These are phyloP conservation scores for Chytriomyces hyalinus DNA, from an alignment of 192 early-diverging fungal species.

Conservation along the genomic window DNA sequence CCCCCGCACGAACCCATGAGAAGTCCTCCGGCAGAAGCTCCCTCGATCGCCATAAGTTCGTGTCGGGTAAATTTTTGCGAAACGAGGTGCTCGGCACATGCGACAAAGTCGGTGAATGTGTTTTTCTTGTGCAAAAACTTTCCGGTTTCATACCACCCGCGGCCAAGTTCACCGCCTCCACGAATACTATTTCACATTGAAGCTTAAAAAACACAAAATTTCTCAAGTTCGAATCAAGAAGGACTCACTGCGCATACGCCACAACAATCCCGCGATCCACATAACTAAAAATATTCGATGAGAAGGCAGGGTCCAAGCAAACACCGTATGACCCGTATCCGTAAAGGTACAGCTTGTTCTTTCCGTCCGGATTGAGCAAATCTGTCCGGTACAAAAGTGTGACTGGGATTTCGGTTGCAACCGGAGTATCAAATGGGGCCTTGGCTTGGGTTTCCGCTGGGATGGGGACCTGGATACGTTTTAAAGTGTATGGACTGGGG, in stretches of 20 bases:
- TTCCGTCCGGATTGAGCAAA: conserved; percentile 46
- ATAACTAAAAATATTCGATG: conserved; percentile 29
- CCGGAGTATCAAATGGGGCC: conserved; percentile 52
- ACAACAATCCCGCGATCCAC: conserved; percentile 56
- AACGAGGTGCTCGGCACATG: conserved; percentile 48
- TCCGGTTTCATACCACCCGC: conserved; percentile 53
- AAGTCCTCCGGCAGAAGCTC: conserved; percentile 53
- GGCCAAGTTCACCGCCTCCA: conserved; percentile 23
- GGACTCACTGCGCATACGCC: conserved; percentile 39
- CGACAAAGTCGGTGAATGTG: conserved; percentile 59
- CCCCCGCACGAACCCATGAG: conserved; percentile 45
- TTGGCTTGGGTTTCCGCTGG: conserved; percentile 27
- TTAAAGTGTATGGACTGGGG: conserved; percentile 38
- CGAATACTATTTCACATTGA: conserved; percentile 7
- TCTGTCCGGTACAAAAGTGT: conserved; percentile 50
- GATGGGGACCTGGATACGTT: conserved; percentile 43
- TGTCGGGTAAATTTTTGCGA: conserved; percentile 38
- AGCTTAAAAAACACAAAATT: background rate
- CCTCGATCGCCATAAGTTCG: conserved; percentile 52
- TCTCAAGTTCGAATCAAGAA: background rate
- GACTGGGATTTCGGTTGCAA: conserved; percentile 50
- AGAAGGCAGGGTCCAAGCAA: conserved; percentile 40
- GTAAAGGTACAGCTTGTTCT: conserved; percentile 45
- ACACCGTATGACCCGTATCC: conserved; percentile 56
- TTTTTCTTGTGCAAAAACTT: conserved; percentile 60